Conservation (phyloP, 2,329 filamentous ascomycete species). For the Elsinoe batatas region DNA sequence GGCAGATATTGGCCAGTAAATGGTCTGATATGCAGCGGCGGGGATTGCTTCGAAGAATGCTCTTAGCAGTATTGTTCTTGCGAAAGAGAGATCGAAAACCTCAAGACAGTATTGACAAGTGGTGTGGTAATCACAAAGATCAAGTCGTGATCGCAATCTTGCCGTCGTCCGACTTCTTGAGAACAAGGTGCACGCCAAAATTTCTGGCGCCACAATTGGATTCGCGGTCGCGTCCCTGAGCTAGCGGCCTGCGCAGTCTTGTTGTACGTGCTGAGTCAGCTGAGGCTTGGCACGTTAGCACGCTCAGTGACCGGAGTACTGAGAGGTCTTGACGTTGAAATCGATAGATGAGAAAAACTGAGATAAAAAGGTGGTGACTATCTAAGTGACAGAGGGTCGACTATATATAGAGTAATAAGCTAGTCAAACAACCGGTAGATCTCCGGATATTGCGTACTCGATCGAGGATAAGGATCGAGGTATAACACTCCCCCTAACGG, state of each 20-base stretch:
- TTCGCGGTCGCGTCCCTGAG: slow-evolving; percentile 6
- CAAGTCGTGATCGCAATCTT: slow-evolving; percentile 1
- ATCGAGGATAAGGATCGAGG: too few species aligned
- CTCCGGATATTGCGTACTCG: too few species aligned
- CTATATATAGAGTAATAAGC: too few species aligned
- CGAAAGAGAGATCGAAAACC: neutral
- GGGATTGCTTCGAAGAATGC: neutral
- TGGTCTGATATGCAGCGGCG: neutral
- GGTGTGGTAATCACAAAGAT: neutral
- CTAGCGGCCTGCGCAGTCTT: neutral
- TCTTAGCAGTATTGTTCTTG: neutral
- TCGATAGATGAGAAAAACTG: too few species aligned
- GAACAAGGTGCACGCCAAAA: neutral
- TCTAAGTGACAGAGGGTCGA: too few species aligned
- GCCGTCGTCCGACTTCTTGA: neutral
- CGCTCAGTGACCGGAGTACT: too few species aligned
- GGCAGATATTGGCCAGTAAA: neutral
- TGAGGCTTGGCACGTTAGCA: too few species aligned
- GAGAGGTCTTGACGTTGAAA: too few species aligned
- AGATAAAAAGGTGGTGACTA: too few species aligned
- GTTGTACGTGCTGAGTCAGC: too few species aligned
- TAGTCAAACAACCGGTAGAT: too few species aligned
- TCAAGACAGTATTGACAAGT: neutral
- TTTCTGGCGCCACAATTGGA: slow-evolving; percentile 9
- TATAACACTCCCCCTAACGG: too few species aligned